phyloP scores from a whole-genome alignment of 1,284 basidiomycete genomes.

The Neonothopanus nambi region DNA sequence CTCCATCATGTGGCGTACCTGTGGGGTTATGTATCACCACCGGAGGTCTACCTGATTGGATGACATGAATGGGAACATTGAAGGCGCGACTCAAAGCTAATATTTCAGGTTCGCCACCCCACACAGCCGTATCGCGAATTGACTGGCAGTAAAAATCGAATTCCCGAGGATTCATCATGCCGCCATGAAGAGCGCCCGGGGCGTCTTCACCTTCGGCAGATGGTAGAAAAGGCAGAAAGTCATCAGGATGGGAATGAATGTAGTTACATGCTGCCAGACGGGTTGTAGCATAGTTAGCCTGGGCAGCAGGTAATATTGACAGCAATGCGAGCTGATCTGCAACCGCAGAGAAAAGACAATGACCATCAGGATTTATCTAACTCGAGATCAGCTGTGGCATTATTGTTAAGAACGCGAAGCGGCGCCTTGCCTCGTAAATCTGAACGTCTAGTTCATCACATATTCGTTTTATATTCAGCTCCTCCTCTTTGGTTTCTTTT shows the following conservation, averaged over 20 bases:
- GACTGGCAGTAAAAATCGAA: slow-evolving; percentile 80
- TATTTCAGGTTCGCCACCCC: slow-evolving; percentile 99
- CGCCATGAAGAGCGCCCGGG: slow-evolving; percentile 65
- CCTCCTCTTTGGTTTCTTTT: slow-evolving; percentile 73
- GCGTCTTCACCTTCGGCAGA: slow-evolving; percentile 76
- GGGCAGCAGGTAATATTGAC: slow-evolving; percentile 52
- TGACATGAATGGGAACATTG: slow-evolving; percentile 86
- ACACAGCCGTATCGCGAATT: slow-evolving; percentile 83
- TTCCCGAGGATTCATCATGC: slow-evolving; percentile 70
- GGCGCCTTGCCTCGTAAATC: slow-evolving; percentile 65
- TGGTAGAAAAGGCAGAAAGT: slow-evolving; percentile 94
- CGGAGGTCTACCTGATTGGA: slow-evolving; percentile 81
- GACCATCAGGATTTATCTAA: slow-evolving; percentile 92
- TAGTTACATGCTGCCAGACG: slow-evolving; percentile 80
- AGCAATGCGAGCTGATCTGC: slow-evolving; percentile 84
- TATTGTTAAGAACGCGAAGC: neutral
- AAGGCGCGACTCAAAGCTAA: slow-evolving; percentile 87
- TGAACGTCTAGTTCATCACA: slow-evolving; percentile 71
- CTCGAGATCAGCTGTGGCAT: slow-evolving; percentile 2
- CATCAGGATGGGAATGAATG: slow-evolving; percentile 83
- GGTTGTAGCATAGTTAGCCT: slow-evolving; percentile 60
- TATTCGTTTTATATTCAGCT: slow-evolving; percentile 63
- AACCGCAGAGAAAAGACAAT: slow-evolving; percentile 92
- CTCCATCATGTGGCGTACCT: slow-evolving; percentile 31
- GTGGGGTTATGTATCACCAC: slow-evolving; percentile 80